A percentile compares a stretch with the other conserved stretches of the same genome.
These are phyloP conservation scores for Aspergillus hortae DNA, from an alignment of 2,329 filamentous ascomycete genomes.

Conservation along the genomic window DNA sequence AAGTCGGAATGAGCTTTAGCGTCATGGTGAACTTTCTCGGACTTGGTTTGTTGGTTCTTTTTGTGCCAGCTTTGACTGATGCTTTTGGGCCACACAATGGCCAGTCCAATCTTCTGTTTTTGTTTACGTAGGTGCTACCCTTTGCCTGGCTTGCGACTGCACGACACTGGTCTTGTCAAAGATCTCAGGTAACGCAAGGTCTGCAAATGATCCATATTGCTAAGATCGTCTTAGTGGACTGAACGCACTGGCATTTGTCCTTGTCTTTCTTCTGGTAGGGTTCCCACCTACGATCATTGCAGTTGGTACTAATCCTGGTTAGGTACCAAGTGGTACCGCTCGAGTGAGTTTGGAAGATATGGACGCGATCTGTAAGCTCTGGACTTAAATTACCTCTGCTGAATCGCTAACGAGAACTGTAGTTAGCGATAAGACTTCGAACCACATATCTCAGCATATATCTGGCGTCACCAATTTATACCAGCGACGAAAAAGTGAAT, in stretches of 20 bases:
- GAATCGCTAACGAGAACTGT: background rate
- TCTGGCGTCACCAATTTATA: background rate
- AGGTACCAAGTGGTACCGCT: constrained; percentile 9
- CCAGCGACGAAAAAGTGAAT: too few species aligned
- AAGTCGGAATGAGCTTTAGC: constrained; percentile 24
- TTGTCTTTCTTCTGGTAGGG: constrained; percentile 3
- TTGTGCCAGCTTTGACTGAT: constrained; percentile 15
- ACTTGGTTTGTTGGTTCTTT: constrained; percentile 14
- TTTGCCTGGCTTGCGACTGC: background rate
- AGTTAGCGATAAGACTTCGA: background rate
- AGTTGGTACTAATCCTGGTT: background rate
- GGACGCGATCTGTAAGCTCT: constrained; percentile 11
- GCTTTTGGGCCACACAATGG: constrained; percentile 4
- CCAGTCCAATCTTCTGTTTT: constrained; percentile 7
- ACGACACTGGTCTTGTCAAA: background rate
- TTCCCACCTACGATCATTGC: too few species aligned
- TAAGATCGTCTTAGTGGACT: background rate
- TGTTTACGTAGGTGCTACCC: constrained; percentile 10
- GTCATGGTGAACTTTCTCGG: constrained; percentile 24
- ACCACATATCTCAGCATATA: background rate
- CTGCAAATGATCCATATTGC: background rate
- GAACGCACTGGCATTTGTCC: constrained; percentile 3
- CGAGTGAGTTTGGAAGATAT: constrained; percentile 9
- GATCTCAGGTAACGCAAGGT: too few species aligned
- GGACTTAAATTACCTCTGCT: background rate